Conservation (phyloP, 371 early-diverging fungal species). For the Circinella umbellata region DNA sequence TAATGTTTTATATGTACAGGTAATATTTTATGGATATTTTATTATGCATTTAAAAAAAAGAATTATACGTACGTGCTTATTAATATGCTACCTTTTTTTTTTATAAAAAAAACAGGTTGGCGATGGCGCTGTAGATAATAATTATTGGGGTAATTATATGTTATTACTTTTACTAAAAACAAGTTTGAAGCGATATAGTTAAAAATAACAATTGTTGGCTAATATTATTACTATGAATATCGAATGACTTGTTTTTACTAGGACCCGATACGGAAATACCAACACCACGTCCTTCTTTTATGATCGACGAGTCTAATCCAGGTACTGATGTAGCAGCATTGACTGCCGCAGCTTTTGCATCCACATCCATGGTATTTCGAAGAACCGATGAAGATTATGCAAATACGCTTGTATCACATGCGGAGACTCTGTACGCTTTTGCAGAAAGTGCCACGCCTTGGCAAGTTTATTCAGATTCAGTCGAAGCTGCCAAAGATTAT, state of each 20-base stretch:
- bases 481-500: conserved; percentile 44
- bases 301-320: conserved; percentile 46
- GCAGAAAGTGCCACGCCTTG: conserved; percentile 55
- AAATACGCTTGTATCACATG: conserved; percentile 27
- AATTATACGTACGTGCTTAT: no score
- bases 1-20: conserved; percentile 48
- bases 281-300: conserved; percentile 58
- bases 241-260: background rate
- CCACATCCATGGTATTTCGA: conserved; percentile 59
- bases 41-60: no score
- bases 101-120: conserved; percentile 33
- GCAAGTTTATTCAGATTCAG: conserved; percentile 52
- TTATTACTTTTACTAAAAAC: background rate
- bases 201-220: no score
- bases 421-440: conserved; percentile 48
- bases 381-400: conserved; percentile 57
- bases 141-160: conserved; percentile 46
- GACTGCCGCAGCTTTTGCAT: conserved; percentile 67
- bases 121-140: conserved; percentile 36
- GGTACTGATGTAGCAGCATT: conserved; percentile 68
- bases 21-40: background rate
- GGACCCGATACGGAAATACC: conserved; percentile 58
- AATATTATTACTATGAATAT: no score
- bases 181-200: conserved; percentile 3
- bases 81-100: background rate